Evolutionary conservation across 2,329 filamentous ascomycete genomes (phyloP).

Genomic region (Nemania sp.): DNA sequence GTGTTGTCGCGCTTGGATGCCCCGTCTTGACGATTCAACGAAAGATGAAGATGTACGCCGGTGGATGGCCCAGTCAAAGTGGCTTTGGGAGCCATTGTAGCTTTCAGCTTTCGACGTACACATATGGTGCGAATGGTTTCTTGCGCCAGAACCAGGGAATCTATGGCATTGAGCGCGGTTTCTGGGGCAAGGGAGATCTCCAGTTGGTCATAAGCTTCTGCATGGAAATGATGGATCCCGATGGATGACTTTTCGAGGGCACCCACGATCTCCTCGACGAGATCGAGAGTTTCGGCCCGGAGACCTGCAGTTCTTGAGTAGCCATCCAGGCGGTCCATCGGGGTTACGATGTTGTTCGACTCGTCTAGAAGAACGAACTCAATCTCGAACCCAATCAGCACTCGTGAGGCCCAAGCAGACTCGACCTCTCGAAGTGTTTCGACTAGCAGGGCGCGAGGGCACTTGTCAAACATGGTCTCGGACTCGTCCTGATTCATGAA

Average conservation of each 20-base stretch:
- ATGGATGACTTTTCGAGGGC: slow-evolving; percentile 4
- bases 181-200: slow-evolving; percentile 14
- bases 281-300: slow-evolving; percentile 1
- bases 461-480: slow-evolving; percentile 6
- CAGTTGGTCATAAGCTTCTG: slow-evolving; percentile 3
- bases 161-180: slow-evolving; percentile 7
- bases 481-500: slow-evolving; percentile 6
- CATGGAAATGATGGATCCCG: slow-evolving; percentile 14
- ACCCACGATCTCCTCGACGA: slow-evolving; percentile 16
- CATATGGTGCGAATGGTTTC: slow-evolving; percentile 19
- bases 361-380: slow-evolving; percentile 17
- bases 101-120: slow-evolving; percentile 11
- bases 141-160: slow-evolving; percentile 18
- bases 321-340: slow-evolving; percentile 4
- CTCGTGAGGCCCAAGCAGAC: not conserved
- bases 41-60: slow-evolving; percentile 18
- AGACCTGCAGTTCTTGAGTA: slow-evolving; percentile 16
- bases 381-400: slow-evolving; percentile 17
- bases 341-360: not conserved
- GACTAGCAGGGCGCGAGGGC: slow-evolving; percentile 2
- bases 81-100: slow-evolving; percentile 11
- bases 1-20: not conserved
- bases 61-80: slow-evolving; percentile 8
- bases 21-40: not conserved
- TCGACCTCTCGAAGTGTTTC: not conserved